Conservation (phyloP, 2,329 filamentous ascomycete genomes). For the Ophioceras dolichostomum region DNA sequence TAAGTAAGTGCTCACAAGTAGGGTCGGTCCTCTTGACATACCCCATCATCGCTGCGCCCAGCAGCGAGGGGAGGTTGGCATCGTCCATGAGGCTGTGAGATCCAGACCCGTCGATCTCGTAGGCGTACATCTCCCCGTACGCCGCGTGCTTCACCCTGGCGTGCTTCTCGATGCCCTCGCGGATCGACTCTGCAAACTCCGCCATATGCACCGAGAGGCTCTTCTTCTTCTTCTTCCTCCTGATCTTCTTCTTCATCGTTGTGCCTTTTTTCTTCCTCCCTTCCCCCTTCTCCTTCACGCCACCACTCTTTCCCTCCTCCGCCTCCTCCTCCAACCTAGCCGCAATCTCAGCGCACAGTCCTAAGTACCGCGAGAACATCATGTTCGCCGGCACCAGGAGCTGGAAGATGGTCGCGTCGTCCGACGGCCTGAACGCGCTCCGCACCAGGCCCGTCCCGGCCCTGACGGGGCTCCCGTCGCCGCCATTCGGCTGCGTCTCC, state of each 20-base stretch:
- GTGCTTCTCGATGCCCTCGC: slow-evolving; percentile 8
- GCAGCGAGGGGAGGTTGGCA: slow-evolving; percentile 50
- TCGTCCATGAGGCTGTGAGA: slow-evolving; percentile 51
- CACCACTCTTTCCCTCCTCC: not conserved
- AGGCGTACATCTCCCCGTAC: slow-evolving; percentile 37
- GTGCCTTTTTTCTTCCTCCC: slow-evolving; percentile 5
- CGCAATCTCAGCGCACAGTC: slow-evolving; percentile 23
- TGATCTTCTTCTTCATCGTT: slow-evolving; percentile 13
- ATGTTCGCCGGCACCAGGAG: slow-evolving; percentile 70
- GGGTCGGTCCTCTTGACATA: slow-evolving; percentile 40
- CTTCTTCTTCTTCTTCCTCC: not conserved
- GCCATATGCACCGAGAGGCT: slow-evolving; percentile 4
- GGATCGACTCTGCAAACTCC: slow-evolving; percentile 4
- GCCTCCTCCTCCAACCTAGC: slow-evolving; percentile 10
- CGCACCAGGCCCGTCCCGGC: slow-evolving; percentile 58
- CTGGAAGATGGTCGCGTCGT: slow-evolving; percentile 66
- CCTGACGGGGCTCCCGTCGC: slow-evolving; percentile 60
- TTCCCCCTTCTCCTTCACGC: not conserved
- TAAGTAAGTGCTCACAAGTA: slow-evolving; percentile 1
- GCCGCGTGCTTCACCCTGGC: slow-evolving; percentile 5
- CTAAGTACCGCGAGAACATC: slow-evolving; percentile 49
- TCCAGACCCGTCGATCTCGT: slow-evolving; percentile 62
- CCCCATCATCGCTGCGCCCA: slow-evolving; percentile 46
- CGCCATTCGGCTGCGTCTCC: slow-evolving; percentile 57
- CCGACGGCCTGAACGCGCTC: slow-evolving; percentile 67